Conservation (phyloP, 2,329 filamentous ascomycete species). For the Chalara sp. region DNA sequence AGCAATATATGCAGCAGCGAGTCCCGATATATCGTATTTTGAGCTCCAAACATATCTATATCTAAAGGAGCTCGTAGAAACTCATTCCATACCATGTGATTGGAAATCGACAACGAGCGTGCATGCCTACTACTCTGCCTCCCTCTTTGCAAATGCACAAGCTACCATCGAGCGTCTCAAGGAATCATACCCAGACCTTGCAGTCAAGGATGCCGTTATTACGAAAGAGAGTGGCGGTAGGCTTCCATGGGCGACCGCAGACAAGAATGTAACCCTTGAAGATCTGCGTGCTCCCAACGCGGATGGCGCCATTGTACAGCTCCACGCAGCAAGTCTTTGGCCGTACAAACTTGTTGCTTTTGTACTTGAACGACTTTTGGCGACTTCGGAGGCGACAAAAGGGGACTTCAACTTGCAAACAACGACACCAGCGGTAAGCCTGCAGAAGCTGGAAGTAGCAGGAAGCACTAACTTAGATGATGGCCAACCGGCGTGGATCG, state of each 20-base stretch:
- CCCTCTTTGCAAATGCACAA: constrained; percentile 47
- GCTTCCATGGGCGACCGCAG: constrained; percentile 12
- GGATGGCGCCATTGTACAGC: constrained; percentile 57
- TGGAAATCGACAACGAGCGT: constrained; percentile 59
- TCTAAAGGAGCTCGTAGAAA: constrained; percentile 49
- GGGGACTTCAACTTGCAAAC: constrained; percentile 65
- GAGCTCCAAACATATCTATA: constrained; percentile 63
- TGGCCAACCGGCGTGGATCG: constrained; percentile 43
- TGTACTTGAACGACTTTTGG: constrained; percentile 48
- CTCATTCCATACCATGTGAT: constrained; percentile 59
- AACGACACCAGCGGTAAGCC: constrained; percentile 53
- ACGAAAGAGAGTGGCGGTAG: constrained; percentile 2
- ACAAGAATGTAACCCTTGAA: constrained; percentile 32
- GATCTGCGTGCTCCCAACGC: constrained; percentile 49
- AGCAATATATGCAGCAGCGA: constrained; percentile 50
- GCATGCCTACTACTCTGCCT: constrained; percentile 52
- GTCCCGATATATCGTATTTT: constrained; percentile 57
- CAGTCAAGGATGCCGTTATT: constrained; percentile 30
- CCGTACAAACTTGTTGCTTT: constrained; percentile 79
- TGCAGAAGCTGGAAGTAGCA: constrained; percentile 31
- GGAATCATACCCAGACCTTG: constrained; percentile 50
- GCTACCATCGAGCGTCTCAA: constrained; percentile 44
- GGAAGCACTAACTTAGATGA: background rate
- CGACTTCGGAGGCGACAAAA: background rate
- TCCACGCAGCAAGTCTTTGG: constrained; percentile 63